Conservation (phyloP, 768 basidiomycete species). For the Holtermanniella nyarrowii region DNA sequence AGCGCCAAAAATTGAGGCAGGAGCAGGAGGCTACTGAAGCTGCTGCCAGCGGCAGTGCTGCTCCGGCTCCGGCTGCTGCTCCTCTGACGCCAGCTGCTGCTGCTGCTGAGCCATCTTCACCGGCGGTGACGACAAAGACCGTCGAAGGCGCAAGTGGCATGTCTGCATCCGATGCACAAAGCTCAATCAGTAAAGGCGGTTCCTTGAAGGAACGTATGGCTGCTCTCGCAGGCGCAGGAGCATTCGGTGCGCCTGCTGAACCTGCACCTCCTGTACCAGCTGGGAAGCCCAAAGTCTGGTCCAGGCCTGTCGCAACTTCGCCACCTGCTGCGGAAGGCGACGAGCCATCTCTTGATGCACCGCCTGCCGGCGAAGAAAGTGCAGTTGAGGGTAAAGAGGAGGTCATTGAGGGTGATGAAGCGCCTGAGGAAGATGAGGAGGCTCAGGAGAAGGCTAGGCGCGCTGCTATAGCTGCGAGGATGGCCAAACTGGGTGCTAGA, state of each 20-base stretch:
- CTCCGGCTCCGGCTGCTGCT: constrained; percentile 7
- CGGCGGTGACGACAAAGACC: constrained; percentile 3
- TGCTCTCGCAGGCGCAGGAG: constrained; percentile 73
- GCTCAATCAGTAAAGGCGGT: constrained; percentile 63
- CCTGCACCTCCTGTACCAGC: constrained; percentile 50
- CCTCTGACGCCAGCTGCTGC: constrained; percentile 3
- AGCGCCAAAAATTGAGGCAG: constrained; percentile 35
- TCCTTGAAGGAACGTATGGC: constrained; percentile 93
- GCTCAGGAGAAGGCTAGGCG: constrained; percentile 44
- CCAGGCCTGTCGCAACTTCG: constrained; percentile 45
- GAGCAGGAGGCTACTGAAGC: constrained; percentile 34
- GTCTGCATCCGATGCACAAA: constrained; percentile 71
- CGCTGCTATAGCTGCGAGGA: constrained; percentile 78
- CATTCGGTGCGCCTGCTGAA: constrained; percentile 52
- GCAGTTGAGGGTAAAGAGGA: constrained; percentile 52
- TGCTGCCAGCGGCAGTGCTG: constrained; percentile 11
- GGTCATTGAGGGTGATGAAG: constrained; percentile 63
- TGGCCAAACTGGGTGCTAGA: constrained; percentile 79
- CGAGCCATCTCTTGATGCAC: constrained; percentile 6
- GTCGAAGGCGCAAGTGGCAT: constrained; percentile 21
- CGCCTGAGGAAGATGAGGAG: constrained; percentile 32
- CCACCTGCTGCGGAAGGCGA: constrained; percentile 13
- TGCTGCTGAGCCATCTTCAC: background rate
- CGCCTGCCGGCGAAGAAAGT: constrained; percentile 41
- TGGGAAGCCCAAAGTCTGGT: constrained; percentile 72